Conservation (phyloP, 2,329 filamentous ascomycete genomes). For the Ceratocystis cacaofunesta region DNA sequence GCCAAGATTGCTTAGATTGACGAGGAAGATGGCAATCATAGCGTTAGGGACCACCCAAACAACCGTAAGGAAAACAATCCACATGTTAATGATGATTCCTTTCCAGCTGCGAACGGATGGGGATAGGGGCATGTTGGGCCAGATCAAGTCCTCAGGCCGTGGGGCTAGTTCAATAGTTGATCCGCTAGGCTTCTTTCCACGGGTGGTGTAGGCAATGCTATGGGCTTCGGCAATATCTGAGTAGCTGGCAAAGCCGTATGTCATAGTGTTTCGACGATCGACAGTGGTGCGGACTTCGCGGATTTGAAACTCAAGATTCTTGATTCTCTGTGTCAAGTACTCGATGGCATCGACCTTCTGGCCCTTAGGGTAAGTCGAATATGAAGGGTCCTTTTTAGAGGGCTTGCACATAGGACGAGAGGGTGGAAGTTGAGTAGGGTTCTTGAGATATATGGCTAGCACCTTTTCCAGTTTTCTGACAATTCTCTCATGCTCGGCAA, state of each 20-base stretch:
- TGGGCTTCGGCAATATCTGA: slow-evolving; percentile 79
- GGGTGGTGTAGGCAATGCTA: slow-evolving; percentile 65
- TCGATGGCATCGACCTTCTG: slow-evolving; percentile 88
- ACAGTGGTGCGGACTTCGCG: slow-evolving; percentile 67
- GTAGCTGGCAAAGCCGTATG: slow-evolving; percentile 91
- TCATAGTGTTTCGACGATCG: slow-evolving; percentile 74
- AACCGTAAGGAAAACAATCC: slow-evolving; percentile 66
- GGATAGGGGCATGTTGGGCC: slow-evolving; percentile 74
- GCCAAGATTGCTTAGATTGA: slow-evolving; percentile 70
- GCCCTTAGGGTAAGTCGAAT: slow-evolving; percentile 45
- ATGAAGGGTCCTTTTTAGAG: slow-evolving; percentile 62
- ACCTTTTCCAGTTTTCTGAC: slow-evolving; percentile 73
- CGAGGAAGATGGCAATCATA: slow-evolving; percentile 82
- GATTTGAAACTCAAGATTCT: slow-evolving; percentile 67
- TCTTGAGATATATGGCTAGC: slow-evolving; percentile 78
- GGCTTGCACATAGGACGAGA: slow-evolving; percentile 65
- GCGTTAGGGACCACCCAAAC: slow-evolving; percentile 88
- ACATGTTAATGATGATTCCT: slow-evolving; percentile 65
- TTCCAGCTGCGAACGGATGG: slow-evolving; percentile 55
- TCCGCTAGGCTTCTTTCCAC: slow-evolving; percentile 66
- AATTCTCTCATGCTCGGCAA: slow-evolving; percentile 65
- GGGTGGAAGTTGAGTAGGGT: slow-evolving; percentile 64
- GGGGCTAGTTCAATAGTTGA: slow-evolving; percentile 68
- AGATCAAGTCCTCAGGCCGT: slow-evolving; percentile 81
- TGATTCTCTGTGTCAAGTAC: slow-evolving; percentile 75